These are phyloP conservation scores for Scalesia atractyloides DNA, from an alignment of 129 eudicot genomes.

Conservation along the genomic window DNA sequence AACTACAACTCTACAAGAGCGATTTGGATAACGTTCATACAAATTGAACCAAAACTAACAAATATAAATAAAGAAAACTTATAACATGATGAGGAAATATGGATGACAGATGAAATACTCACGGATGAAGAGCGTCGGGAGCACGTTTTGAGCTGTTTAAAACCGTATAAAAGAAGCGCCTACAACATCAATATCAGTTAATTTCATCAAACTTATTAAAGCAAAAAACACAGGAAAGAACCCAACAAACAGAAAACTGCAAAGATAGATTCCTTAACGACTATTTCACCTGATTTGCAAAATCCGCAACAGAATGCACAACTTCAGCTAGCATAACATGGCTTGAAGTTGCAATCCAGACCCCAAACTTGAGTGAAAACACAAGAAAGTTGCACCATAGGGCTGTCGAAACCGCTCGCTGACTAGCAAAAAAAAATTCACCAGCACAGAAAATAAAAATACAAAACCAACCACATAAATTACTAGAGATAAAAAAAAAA, in stretches of 20 bases:
- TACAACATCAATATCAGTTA: slow-evolving; percentile 33
- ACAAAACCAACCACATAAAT: slow-evolving; percentile 10
- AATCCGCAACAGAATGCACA: slow-evolving; percentile 94
- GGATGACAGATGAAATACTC: slow-evolving; percentile 37
- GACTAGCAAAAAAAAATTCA: slow-evolving; percentile 47
- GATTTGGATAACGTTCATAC: neutral
- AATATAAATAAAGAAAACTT: neutral
- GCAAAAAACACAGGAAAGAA: slow-evolving; percentile 2
- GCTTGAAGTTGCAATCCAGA: slow-evolving; percentile 85
- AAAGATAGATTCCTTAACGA: neutral
- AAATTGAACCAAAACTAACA: neutral
- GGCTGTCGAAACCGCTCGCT: slow-evolving; percentile 96
- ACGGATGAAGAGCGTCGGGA: slow-evolving; percentile 99
- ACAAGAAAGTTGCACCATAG: slow-evolving; percentile 97
- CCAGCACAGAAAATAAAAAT: neutral
- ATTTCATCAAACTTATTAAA: slow-evolving; percentile 8
- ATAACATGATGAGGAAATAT: slow-evolving; percentile 12
- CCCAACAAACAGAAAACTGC: slow-evolving; percentile 7
- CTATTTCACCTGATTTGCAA: slow-evolving; percentile 83
- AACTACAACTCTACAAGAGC: too few species aligned
- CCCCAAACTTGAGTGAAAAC: slow-evolving; percentile 95
- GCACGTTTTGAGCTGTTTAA: slow-evolving; percentile 97
- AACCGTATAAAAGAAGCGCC: slow-evolving; percentile 97
- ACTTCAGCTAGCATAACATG: slow-evolving; percentile 97
- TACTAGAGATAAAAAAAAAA: neutral